Conservation (phyloP, 306 rosid genomes). For the Pachyrhizus erosus region DNA sequence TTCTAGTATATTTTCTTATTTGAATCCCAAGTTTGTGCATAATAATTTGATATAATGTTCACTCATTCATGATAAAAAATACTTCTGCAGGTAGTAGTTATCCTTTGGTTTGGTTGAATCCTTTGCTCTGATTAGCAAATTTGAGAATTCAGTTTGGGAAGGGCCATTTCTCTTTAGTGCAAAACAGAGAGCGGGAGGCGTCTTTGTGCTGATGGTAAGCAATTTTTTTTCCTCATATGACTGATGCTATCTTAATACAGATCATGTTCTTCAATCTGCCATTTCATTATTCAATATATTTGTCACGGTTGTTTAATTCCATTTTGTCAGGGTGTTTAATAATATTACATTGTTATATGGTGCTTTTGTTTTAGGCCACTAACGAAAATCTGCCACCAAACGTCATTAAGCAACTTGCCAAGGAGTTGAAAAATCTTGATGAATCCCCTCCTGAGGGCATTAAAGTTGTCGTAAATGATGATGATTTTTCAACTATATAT, state of each 20-base stretch:
- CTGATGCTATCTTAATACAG: not conserved
- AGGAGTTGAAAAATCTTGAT: constrained; percentile 95
- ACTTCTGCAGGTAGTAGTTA: constrained; percentile 47
- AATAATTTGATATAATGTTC: not conserved
- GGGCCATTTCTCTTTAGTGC: constrained; percentile 42
- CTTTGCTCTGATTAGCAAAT: constrained; percentile 36
- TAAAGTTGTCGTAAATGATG: constrained; percentile 88
- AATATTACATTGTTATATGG: constrained; percentile 21
- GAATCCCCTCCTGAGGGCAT: constrained; percentile 99
- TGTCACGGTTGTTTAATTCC: constrained; percentile 13
- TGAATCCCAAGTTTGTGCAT: constrained; percentile 8
- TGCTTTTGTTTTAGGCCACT: constrained; percentile 72
- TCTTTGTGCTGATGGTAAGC: constrained; percentile 62
- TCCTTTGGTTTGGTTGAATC: constrained; percentile 34
- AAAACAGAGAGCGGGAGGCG: constrained; percentile 27
- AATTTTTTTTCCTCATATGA: constrained; percentile 5
- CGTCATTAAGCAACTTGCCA: constrained; percentile 94
- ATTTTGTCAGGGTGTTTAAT: constrained; percentile 6
- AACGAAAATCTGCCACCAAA: constrained; percentile 99
- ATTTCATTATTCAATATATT: constrained; percentile 1
- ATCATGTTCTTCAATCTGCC: constrained; percentile 5
- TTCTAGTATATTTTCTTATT: constrained; percentile 4
- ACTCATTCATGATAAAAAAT: constrained; percentile 19
- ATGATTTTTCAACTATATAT: constrained; percentile 86
- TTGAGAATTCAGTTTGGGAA: constrained; percentile 42